Evolutionary conservation across 768 basidiomycete genomes (phyloP).

Genomic region (Nidularia pulvinata): DNA sequence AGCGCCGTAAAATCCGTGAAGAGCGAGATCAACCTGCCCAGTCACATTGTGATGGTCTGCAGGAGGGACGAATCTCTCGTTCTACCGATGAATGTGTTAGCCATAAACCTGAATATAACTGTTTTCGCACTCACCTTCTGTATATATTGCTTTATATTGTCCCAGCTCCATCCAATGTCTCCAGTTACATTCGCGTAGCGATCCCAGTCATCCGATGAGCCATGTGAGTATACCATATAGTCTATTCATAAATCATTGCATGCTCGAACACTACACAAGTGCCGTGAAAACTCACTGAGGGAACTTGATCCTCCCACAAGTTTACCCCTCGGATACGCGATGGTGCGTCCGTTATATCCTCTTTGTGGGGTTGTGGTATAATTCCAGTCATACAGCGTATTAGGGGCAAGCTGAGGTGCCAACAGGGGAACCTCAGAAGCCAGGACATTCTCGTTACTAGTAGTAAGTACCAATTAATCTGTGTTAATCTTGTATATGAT

Average conservation of each 20-base stretch:
- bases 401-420: constrained; percentile 2
- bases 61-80: neutral
- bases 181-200: constrained; percentile 12
- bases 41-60: neutral
- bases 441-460: neutral
- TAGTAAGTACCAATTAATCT: neutral
- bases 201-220: constrained; percentile 18
- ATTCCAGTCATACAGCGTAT: constrained; percentile 18
- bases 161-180: constrained; percentile 20
- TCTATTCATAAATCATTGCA: constrained; percentile 4
- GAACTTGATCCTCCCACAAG: constrained; percentile 18
- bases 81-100: neutral
- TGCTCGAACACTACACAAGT: no score
- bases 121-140: constrained; percentile 8
- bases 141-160: constrained; percentile 13
- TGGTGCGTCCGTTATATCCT: constrained; percentile 11
- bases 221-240: constrained; percentile 18
- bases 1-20: constrained; percentile 4
- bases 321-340: constrained; percentile 16
- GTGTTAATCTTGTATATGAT: neutral
- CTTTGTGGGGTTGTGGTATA: constrained; percentile 18
- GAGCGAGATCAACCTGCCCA: constrained; percentile 1
- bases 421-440: constrained; percentile 3
- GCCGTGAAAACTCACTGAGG: constrained; percentile 10
- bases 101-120: neutral